Conservation (phyloP, 2,329 filamentous ascomycete genomes). For the Pestalotiopsis sp. region DNA sequence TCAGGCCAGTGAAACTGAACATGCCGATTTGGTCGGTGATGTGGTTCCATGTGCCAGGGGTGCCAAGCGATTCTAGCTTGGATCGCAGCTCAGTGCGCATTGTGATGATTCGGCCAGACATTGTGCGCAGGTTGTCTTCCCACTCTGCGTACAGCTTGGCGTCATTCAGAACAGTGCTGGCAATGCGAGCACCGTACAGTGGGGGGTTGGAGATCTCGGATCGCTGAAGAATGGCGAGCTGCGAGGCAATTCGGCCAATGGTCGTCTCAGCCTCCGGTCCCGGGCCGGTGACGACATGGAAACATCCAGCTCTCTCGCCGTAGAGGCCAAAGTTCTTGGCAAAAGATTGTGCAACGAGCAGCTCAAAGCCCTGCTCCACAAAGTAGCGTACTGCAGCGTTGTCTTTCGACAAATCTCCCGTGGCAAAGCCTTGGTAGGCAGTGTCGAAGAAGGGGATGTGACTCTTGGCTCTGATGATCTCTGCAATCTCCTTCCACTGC, state of each 20-base stretch:
- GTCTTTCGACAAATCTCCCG: conserved; percentile 81
- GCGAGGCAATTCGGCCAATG: conserved; percentile 71
- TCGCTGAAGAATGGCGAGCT: conserved; percentile 91
- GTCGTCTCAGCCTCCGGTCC: conserved; percentile 64
- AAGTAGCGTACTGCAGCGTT: conserved; percentile 95
- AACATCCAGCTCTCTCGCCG: conserved; percentile 91
- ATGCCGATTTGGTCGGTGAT: conserved; percentile 99
- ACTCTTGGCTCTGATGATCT: conserved; percentile 71
- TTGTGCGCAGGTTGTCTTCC: conserved; percentile 87
- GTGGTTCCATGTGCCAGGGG: conserved; percentile 92
- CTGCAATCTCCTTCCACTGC: conserved; percentile 90
- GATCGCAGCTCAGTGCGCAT: conserved; percentile 80
- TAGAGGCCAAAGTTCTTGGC: conserved; percentile 99
- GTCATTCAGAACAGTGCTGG: conserved; percentile 82
- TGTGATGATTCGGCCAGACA: conserved; percentile 91
- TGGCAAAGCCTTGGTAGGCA: conserved; percentile 97
- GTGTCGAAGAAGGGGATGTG: conserved; percentile 99
- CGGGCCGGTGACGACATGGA: conserved; percentile 86
- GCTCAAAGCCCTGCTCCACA: conserved; percentile 85
- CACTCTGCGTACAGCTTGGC: conserved; percentile 79
- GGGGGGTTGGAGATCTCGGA: conserved; percentile 98
- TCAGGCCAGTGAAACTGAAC: conserved; percentile 91
- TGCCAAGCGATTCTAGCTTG: conserved; percentile 81
- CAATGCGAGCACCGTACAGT: conserved; percentile 89
- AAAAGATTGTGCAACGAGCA: conserved; percentile 88